Evolutionary conservation across 2,329 filamentous ascomycete species (phyloP).

Genomic region (Ophiocordyceps camponoti-rufipedis): DNA sequence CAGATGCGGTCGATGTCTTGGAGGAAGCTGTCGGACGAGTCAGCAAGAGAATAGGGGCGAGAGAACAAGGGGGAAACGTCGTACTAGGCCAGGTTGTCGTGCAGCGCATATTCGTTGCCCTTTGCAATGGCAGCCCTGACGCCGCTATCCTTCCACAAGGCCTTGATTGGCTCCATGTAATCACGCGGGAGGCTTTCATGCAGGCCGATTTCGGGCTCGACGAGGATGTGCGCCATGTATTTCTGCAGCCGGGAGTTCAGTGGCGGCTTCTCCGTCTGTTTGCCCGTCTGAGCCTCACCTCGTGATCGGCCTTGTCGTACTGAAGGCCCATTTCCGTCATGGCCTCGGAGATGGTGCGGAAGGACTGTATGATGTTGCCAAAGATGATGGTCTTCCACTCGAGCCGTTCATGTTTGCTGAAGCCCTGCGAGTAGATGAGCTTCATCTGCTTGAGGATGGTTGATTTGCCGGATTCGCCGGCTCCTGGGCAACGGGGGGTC

Average conservation of each 20-base stretch:
- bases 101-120: conserved; percentile 93
- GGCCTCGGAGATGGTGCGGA: conserved; percentile 50
- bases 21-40: conserved; percentile 54
- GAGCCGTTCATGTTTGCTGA: conserved; percentile 72
- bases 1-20: conserved; percentile 87
- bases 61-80: conserved; percentile 17
- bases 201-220: conserved; percentile 82
- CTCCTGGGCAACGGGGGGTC: conserved; percentile 35
- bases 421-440: conserved; percentile 96
- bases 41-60: conserved; percentile 12
- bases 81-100: conserved; percentile 95
- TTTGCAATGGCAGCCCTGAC: conserved; percentile 79
- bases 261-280: conserved; percentile 12
- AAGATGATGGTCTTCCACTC: conserved; percentile 56
- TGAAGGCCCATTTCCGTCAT: conserved; percentile 62
- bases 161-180: conserved; percentile 78
- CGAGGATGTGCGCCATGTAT: conserved; percentile 76
- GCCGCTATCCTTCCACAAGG: conserved; percentile 80
- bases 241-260: conserved; percentile 72
- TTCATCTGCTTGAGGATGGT: conserved; percentile 99
- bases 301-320: conserved; percentile 63
- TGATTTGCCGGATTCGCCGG: conserved; percentile 88
- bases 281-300: conserved; percentile 32
- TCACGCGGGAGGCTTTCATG: conserved; percentile 65
- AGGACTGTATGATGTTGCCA: conserved; percentile 52